A percentile compares a stretch with the other conserved stretches of the same genome.
These are phyloP conservation scores for Metarhizium brunneum DNA, from an alignment of 2,329 filamentous ascomycete species.

Conservation along the genomic window DNA sequence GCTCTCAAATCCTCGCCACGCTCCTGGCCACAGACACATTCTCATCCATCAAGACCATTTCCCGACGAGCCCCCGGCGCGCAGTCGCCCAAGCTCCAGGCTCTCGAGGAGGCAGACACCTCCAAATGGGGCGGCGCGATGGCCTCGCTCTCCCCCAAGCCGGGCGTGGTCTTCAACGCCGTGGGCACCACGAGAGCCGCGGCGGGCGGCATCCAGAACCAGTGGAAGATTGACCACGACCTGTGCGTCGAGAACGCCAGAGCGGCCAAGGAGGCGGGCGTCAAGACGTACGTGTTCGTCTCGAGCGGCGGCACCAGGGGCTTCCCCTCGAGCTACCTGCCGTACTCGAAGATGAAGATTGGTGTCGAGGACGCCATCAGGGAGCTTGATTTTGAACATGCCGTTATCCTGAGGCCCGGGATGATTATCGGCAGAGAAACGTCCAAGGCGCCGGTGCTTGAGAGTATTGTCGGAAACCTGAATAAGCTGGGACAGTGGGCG, in stretches of 20 bases:
- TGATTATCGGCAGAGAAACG: constrained; percentile 53
- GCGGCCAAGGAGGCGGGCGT: constrained; percentile 65
- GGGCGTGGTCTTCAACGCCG: constrained; percentile 60
- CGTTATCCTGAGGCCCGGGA: constrained; percentile 63
- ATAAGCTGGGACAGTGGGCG: not conserved
- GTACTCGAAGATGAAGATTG: constrained; percentile 68
- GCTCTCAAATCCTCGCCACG: constrained; percentile 62
- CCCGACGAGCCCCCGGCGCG: constrained; percentile 53
- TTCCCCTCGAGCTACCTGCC: constrained; percentile 33
- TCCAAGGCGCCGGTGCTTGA: not conserved
- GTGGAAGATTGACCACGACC: constrained; percentile 79
- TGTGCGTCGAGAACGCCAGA: constrained; percentile 70
- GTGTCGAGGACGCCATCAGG: constrained; percentile 72
- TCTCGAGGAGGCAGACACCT: constrained; percentile 56
- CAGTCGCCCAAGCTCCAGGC: constrained; percentile 49
- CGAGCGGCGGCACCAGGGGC: constrained; percentile 40
- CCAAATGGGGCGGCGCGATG: constrained; percentile 58
- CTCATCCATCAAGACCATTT: constrained; percentile 51
- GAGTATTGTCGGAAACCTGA: not conserved
- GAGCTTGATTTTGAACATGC: constrained; percentile 66
- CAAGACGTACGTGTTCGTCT: constrained; percentile 70
- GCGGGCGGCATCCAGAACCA: constrained; percentile 73
- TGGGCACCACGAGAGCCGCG: constrained; percentile 69
- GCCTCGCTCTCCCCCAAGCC: constrained; percentile 45
- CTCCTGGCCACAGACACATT: constrained; percentile 47